Evolutionary conservation across 208 protist species (phyloP).

Genomic region (Trypanosomatidae sp.): DNA sequence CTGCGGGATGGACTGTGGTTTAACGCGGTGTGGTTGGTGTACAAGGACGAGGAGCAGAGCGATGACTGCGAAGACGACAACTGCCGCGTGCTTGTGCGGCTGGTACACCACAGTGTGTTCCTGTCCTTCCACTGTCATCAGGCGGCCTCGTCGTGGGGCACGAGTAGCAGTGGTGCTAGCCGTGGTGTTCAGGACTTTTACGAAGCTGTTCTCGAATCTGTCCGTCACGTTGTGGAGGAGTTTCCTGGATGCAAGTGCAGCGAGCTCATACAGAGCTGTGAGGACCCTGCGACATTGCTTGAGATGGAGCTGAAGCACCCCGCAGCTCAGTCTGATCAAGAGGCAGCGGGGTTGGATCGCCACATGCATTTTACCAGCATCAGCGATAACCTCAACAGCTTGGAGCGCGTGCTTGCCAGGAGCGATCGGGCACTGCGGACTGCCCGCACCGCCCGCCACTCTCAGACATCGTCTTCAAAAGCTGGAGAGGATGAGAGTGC

Average conservation of each 20-base stretch:
- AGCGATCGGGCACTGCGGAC: constrained; percentile 20
- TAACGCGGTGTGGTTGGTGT: constrained; percentile 24
- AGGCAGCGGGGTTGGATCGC: constrained; percentile 10
- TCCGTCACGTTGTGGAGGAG: constrained; percentile 62
- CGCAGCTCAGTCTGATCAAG: constrained; percentile 15
- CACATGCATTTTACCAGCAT: constrained; percentile 20
- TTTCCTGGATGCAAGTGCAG: constrained; percentile 60
- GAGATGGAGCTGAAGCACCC: constrained; percentile 23
- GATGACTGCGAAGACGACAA: constrained; percentile 1
- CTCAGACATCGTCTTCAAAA: neutral
- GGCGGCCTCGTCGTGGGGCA: constrained; percentile 9
- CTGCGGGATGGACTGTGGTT: constrained; percentile 22
- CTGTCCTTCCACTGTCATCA: constrained; percentile 68
- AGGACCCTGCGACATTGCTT: constrained; percentile 14
- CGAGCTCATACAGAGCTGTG: constrained; percentile 62
- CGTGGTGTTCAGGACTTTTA: constrained; percentile 48
- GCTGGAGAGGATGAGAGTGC: constrained; percentile 12
- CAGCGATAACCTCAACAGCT: constrained; percentile 29
- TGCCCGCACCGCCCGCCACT: constrained; percentile 18
- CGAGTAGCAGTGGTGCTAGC: constrained; percentile 1
- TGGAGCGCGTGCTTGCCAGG: constrained; percentile 27
- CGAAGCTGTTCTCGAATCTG: constrained; percentile 49
- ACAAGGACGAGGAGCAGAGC: constrained; percentile 3
- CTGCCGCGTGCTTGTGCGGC: constrained; percentile 64
- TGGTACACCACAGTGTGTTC: constrained; percentile 81